Evolutionary conservation across 208 protist genomes (phyloP).

Genomic region (Trypanosoma melophagium): DNA sequence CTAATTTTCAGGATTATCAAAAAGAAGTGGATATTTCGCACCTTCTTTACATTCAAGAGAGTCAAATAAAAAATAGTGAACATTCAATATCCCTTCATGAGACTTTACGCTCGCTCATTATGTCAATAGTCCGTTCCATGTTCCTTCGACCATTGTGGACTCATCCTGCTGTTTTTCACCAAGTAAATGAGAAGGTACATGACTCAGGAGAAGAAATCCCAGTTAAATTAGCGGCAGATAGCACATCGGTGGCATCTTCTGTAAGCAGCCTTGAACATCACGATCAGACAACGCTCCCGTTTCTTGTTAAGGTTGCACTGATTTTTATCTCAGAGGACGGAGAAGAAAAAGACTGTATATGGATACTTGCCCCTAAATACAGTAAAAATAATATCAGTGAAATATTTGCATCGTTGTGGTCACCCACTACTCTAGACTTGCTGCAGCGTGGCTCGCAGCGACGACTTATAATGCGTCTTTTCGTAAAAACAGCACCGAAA

Average conservation of each 20-base stretch:
- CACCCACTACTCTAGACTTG: not conserved
- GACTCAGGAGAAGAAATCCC: not conserved
- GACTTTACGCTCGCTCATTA: slow-evolving; percentile 17
- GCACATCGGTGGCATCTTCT: not conserved
- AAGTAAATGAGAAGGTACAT: not conserved
- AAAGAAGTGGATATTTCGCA: slow-evolving; percentile 71
- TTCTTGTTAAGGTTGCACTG: slow-evolving; percentile 28
- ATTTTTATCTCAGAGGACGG: slow-evolving; percentile 19
- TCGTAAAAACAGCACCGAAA: slow-evolving; percentile 59
- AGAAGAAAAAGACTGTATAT: slow-evolving; percentile 14
- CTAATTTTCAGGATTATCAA: slow-evolving; percentile 44
- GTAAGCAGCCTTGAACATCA: not conserved
- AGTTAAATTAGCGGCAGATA: not conserved
- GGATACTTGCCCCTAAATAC: slow-evolving; percentile 9
- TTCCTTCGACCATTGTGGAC: slow-evolving; percentile 22
- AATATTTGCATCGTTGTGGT: not conserved
- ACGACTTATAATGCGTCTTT: slow-evolving; percentile 41
- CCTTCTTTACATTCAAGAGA: slow-evolving; percentile 49
- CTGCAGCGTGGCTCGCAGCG: not conserved
- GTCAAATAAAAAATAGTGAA: not conserved
- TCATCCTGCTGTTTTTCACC: slow-evolving; percentile 28
- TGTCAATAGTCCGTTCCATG: slow-evolving; percentile 23
- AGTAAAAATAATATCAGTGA: not conserved
- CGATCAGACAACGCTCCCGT: slow-evolving; percentile 8
- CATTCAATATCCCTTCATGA: not conserved